Conservation (phyloP, 306 rosid species). For the Inga leiocalycina region DNA sequence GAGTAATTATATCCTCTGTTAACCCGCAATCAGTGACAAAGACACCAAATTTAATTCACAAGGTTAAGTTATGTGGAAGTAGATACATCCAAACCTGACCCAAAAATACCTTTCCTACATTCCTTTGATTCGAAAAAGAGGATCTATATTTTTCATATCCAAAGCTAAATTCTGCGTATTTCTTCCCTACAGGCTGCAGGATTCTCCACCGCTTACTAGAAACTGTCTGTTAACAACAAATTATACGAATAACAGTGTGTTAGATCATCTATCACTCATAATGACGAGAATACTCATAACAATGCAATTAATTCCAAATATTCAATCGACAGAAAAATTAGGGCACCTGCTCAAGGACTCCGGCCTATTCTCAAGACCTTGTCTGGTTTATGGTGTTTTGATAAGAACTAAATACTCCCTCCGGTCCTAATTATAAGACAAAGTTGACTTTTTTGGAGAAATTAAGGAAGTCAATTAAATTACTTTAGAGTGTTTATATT, state of each 20-base stretch:
- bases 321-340: neutral
- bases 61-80: slow-evolving; percentile 28
- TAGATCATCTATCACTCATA: neutral
- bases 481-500: too few species aligned
- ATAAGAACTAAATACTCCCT: too few species aligned
- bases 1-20: slow-evolving; percentile 25
- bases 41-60: slow-evolving; percentile 38
- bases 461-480: too few species aligned
- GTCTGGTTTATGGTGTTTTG: neutral
- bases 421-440: too few species aligned
- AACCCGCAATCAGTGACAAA: slow-evolving; percentile 19
- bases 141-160: slow-evolving; percentile 39
- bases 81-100: slow-evolving; percentile 45
- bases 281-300: slow-evolving; percentile 7
- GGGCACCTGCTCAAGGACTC: neutral
- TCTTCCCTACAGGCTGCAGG: slow-evolving; percentile 3
- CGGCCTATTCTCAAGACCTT: neutral
- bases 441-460: too few species aligned
- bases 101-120: slow-evolving; percentile 27
- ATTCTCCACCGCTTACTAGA: slow-evolving; percentile 40
- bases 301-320: slow-evolving; percentile 14
- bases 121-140: slow-evolving; percentile 28
- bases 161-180: slow-evolving; percentile 35
- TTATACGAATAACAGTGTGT: neutral
- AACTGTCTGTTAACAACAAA: slow-evolving; percentile 39